Conservation (phyloP, 1,139 yeast genomes). For the Saccharomyces hybrid region DNA sequence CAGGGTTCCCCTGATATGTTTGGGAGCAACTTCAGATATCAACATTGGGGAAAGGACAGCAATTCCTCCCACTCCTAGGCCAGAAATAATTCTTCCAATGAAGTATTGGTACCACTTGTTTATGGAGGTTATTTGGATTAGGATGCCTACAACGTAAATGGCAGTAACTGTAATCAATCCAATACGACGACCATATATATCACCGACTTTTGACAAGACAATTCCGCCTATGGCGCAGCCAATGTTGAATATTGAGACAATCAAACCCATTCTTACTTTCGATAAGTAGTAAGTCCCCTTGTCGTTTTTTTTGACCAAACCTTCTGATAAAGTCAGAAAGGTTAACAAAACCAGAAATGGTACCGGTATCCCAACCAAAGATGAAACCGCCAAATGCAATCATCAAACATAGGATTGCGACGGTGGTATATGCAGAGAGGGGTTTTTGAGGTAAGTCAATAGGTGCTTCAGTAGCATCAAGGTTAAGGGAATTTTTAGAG, state of each 20-base stretch:
- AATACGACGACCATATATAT: slow-evolving; percentile 51
- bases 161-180: slow-evolving; percentile 47
- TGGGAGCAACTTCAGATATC: slow-evolving; percentile 56
- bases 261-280: slow-evolving; percentile 49
- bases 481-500: background rate
- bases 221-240: slow-evolving; percentile 63
- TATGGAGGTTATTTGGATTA: slow-evolving; percentile 48
- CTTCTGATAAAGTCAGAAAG: slow-evolving; percentile 51
- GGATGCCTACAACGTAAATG: slow-evolving; percentile 51
- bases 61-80: slow-evolving; percentile 54
- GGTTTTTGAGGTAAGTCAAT: slow-evolving; percentile 33
- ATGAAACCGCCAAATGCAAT: slow-evolving; percentile 63
- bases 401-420: slow-evolving; percentile 35
- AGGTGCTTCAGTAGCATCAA: background rate
- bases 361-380: slow-evolving; percentile 71
- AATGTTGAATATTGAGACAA: slow-evolving; percentile 56
- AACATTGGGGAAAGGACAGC: slow-evolving; percentile 53
- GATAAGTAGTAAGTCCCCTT: slow-evolving; percentile 36
- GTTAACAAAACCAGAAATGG: slow-evolving; percentile 66
- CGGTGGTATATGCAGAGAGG: slow-evolving; percentile 35
- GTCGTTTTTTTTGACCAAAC: slow-evolving; percentile 45
- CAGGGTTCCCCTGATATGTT: slow-evolving; percentile 55
- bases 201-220: slow-evolving; percentile 45
- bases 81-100: slow-evolving; percentile 54
- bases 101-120: slow-evolving; percentile 42